Evolutionary conservation across 2,329 filamentous ascomycete genomes (phyloP).

Genomic region (Aspergillus piperis): DNA sequence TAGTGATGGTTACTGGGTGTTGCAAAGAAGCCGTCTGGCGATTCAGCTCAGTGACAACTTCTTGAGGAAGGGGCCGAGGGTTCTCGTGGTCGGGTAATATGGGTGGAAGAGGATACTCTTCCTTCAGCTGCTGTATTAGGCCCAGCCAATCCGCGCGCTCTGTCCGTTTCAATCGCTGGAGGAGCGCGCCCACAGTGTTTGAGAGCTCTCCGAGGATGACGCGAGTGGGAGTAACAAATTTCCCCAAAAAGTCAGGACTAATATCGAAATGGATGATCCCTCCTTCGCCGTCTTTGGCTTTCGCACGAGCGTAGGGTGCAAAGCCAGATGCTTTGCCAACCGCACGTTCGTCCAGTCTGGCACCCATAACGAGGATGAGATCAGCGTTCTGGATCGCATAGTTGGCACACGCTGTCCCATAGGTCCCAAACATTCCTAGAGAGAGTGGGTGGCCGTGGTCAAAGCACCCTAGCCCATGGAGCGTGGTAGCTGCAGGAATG

Average conservation of each 20-base stretch:
- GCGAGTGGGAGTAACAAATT: slow-evolving; percentile 90
- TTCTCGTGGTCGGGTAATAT: not conserved
- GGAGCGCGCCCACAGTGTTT: slow-evolving; percentile 68
- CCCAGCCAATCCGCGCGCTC: slow-evolving; percentile 78
- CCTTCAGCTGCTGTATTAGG: slow-evolving; percentile 84
- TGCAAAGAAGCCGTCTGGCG: slow-evolving; percentile 74
- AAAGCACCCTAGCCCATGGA: slow-evolving; percentile 84
- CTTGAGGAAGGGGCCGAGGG: slow-evolving; percentile 61
- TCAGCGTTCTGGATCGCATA: slow-evolving; percentile 95
- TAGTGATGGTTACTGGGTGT: slow-evolving; percentile 78
- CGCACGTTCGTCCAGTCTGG: slow-evolving; percentile 90
- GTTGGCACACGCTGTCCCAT: slow-evolving; percentile 91
- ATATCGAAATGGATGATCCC: slow-evolving; percentile 96
- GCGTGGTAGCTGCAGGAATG: slow-evolving; percentile 89
- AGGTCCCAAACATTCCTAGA: slow-evolving; percentile 96
- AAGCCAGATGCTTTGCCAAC: slow-evolving; percentile 77
- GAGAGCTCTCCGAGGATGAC: slow-evolving; percentile 89
- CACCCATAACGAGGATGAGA: slow-evolving; percentile 86
- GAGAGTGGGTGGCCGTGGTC: slow-evolving; percentile 89
- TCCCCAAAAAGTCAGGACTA: slow-evolving; percentile 98
- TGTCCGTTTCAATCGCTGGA: slow-evolving; percentile 68
- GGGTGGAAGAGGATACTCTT: slow-evolving; percentile 76
- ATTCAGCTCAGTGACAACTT: slow-evolving; percentile 81
- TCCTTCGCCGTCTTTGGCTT: slow-evolving; percentile 75
- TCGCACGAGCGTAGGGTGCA: slow-evolving; percentile 77